Conservation (phyloP, 805 yeast genomes). For the Schizosaccharomyces octosporus region DNA sequence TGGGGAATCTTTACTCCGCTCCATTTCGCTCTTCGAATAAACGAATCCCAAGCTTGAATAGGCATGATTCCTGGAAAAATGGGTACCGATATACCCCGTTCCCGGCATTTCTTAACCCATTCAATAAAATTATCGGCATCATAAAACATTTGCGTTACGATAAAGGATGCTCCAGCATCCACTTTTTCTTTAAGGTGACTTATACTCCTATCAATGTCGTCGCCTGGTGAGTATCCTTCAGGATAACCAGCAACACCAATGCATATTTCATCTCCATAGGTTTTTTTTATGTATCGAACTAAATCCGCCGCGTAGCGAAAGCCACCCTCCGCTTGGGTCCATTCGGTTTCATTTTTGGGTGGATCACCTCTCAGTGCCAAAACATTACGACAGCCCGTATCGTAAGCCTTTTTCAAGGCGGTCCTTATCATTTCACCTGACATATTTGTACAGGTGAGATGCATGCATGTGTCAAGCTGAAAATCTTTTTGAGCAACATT, state of each 20-base stretch:
- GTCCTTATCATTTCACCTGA: slow-evolving; percentile 51
- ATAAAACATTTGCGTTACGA: slow-evolving; percentile 91
- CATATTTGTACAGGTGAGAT: slow-evolving; percentile 92
- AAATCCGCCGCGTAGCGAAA: slow-evolving; percentile 75
- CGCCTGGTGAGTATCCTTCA: slow-evolving; percentile 70
- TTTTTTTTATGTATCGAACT: slow-evolving; percentile 43
- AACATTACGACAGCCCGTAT: slow-evolving; percentile 85
- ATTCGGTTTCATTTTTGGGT: slow-evolving; percentile 29
- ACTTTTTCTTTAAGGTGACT: slow-evolving; percentile 59
- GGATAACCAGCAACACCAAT: slow-evolving; percentile 96
- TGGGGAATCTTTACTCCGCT: slow-evolving; percentile 63
- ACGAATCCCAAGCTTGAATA: slow-evolving; percentile 79
- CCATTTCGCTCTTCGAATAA: slow-evolving; percentile 86
- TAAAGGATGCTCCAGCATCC: slow-evolving; percentile 83
- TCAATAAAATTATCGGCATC: slow-evolving; percentile 62
- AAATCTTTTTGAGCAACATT: slow-evolving; percentile 70
- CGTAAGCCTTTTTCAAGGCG: slow-evolving; percentile 64
- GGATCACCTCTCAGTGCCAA: slow-evolving; percentile 91
- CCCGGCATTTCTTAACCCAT: slow-evolving; percentile 58
- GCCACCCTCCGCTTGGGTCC: slow-evolving; percentile 30
- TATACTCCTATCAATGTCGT: slow-evolving; percentile 27
- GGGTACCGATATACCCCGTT: slow-evolving; percentile 54
- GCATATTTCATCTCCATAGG: slow-evolving; percentile 72
- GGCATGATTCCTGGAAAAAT: slow-evolving; percentile 98
- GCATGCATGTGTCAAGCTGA: slow-evolving; percentile 94